phyloP scores from a whole-genome alignment of 1,284 basidiomycete species.

The Veloboletus limbatus region DNA sequence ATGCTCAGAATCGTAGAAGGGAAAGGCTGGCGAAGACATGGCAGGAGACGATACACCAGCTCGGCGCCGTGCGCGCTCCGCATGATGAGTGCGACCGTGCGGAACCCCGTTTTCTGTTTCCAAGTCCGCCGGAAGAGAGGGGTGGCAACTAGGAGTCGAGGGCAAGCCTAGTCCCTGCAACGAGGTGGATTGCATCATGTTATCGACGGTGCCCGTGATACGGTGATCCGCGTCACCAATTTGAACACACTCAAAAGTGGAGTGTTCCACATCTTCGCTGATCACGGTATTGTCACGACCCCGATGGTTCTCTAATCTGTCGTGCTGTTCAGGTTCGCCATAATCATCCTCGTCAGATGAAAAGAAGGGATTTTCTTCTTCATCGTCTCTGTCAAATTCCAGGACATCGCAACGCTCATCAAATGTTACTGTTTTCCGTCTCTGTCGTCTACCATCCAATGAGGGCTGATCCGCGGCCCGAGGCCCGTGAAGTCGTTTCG shows the following conservation, averaged over 20 bases:
- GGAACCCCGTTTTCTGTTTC: constrained; percentile 67
- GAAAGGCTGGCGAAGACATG: constrained; percentile 19
- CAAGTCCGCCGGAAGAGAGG: constrained; percentile 46
- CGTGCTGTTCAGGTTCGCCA: constrained; percentile 24
- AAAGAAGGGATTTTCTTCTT: constrained; percentile 46
- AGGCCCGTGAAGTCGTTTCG: constrained; percentile 80
- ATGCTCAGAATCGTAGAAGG: constrained; percentile 14
- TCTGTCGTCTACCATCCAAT: constrained; percentile 45
- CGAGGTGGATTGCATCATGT: constrained; percentile 46
- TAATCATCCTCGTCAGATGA: constrained; percentile 38
- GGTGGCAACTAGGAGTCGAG: constrained; percentile 26
- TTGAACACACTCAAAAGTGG: constrained; percentile 18
- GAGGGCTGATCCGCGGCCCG: constrained; percentile 53
- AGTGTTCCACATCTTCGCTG: constrained; percentile 22
- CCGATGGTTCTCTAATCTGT: constrained; percentile 20
- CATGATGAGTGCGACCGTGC: constrained; percentile 68
- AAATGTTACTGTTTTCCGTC: constrained; percentile 83
- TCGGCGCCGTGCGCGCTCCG: constrained; percentile 42
- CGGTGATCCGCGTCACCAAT: constrained; percentile 49
- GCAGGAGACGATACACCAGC: constrained; percentile 30
- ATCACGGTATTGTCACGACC: constrained; percentile 14
- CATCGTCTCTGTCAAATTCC: constrained; percentile 75
- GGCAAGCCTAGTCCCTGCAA: constrained; percentile 27
- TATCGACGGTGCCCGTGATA: constrained; percentile 61
- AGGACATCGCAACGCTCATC: constrained; percentile 84